Evolutionary conservation across 2,329 filamentous ascomycete genomes (phyloP).

Genomic region (Zalaria obscura): DNA sequence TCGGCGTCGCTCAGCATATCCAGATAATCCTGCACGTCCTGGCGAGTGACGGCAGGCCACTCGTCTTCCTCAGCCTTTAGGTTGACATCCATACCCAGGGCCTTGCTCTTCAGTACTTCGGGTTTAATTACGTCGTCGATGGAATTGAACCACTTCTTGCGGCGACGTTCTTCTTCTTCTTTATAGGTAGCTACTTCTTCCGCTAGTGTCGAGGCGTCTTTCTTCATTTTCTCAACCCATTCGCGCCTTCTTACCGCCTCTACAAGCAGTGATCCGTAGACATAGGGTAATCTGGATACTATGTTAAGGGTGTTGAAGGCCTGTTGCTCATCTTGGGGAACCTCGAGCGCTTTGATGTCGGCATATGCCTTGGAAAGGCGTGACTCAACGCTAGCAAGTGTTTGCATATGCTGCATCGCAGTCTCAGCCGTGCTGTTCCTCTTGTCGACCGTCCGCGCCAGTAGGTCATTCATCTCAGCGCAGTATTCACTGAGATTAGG

Average conservation of each 20-base stretch:
- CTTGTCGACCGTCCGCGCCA: conserved; percentile 40
- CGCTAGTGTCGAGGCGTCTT: conserved; percentile 72
- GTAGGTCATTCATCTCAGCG: conserved; percentile 39
- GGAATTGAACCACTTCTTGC: conserved; percentile 80
- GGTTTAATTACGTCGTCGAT: conserved; percentile 61
- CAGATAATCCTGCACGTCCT: conserved; percentile 65
- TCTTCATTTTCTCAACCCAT: conserved; percentile 83
- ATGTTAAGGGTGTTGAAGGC: conserved; percentile 69
- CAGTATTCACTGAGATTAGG: conserved; percentile 45
- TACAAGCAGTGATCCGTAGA: conserved; percentile 78
- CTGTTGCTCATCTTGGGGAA: conserved; percentile 61
- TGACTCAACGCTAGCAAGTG: conserved; percentile 66
- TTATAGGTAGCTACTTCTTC: conserved; percentile 89
- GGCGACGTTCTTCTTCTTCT: conserved; percentile 79
- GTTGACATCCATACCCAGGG: conserved; percentile 72
- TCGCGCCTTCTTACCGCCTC: conserved; percentile 78
- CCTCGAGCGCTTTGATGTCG: conserved; percentile 56
- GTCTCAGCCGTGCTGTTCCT: conserved; percentile 54
- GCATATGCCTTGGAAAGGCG: conserved; percentile 57
- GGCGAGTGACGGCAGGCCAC: conserved; percentile 65
- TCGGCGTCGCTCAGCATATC: conserved; percentile 50
- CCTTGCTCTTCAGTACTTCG: conserved; percentile 52
- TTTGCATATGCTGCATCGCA: conserved; percentile 63
- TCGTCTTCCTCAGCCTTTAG: conserved; percentile 62
- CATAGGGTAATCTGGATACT: conserved; percentile 69